Conservation (phyloP, 345 rosid genomes). For the Citrus unshiu region DNA sequence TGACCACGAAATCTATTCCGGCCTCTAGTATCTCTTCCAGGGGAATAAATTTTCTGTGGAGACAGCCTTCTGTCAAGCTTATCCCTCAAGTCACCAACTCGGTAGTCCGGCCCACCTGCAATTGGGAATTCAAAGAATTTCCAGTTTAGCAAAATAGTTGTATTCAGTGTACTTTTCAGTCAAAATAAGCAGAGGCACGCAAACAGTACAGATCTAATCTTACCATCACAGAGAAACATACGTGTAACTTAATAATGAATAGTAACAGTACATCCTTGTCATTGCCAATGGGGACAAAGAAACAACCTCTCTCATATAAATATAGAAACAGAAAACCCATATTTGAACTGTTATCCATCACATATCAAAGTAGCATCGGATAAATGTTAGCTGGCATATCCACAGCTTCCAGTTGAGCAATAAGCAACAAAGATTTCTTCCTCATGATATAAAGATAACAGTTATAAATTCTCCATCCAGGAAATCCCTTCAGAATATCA, state of each 20-base stretch:
- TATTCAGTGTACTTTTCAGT: slow-evolving; percentile 13
- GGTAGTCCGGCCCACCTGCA: slow-evolving; percentile 61
- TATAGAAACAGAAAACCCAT: slow-evolving; percentile 39
- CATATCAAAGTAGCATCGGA: slow-evolving; percentile 29
- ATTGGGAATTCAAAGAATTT: slow-evolving; percentile 20
- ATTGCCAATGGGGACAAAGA: slow-evolving; percentile 45
- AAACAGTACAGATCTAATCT: slow-evolving; percentile 34
- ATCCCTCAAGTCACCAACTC: slow-evolving; percentile 74
- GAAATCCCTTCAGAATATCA: slow-evolving; percentile 27
- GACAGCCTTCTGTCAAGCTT: slow-evolving; percentile 74
- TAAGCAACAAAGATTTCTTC: slow-evolving; percentile 37
- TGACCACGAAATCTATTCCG: slow-evolving; percentile 47
- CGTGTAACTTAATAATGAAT: slow-evolving; percentile 46
- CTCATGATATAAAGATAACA: slow-evolving; percentile 25
- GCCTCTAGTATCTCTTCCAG: slow-evolving; percentile 46
- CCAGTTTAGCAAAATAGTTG: slow-evolving; percentile 24
- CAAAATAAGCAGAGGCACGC: slow-evolving; percentile 26
- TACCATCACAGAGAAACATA: slow-evolving; percentile 48
- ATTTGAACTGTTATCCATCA: slow-evolving; percentile 31
- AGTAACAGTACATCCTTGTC: slow-evolving; percentile 53
- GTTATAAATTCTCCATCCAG: slow-evolving; percentile 28
- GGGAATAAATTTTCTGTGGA: slow-evolving; percentile 55
- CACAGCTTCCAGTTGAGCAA: slow-evolving; percentile 42
- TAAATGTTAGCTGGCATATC: slow-evolving; percentile 31
- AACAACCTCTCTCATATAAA: slow-evolving; percentile 42